Base-by-base conservation (phyloP, 2,329 filamentous ascomycete species). In the Lasiodiplodia gonubiensis region DNA sequence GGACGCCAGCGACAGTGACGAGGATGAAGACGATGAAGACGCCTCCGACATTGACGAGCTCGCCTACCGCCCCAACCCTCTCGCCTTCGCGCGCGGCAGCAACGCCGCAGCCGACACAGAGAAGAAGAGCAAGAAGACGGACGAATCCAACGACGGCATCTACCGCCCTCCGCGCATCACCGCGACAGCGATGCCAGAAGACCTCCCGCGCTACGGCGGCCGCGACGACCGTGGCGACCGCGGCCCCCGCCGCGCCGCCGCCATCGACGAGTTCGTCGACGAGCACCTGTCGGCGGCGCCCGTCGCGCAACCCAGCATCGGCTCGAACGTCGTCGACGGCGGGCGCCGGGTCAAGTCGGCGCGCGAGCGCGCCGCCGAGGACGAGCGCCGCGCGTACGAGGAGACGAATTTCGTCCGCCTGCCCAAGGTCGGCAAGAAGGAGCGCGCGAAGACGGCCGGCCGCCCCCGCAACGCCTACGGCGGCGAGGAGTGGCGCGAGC, bases 161-260 rank as follows among this genome's bases (percentile, higher is more conserved):
- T 99, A 99, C 83, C 88, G 89, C 27, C 93, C 95, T 14, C 95
- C 95, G 25, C 91, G 90, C 75, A 94, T 97, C 73, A 92, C 92
- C 68, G 92, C 94, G 0, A 93, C 92, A 2, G 84, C 91, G 12
- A 94, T 98, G 89, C 92, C 92, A 16, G 54, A 60, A 25, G 14
- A 63, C 42, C 46, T 63, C 27, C 59, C 59, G 2, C 59, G 59
- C 27, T 46, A 48, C 46, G 59, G 59, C 59, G 88, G 88, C 0
- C 79, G 86, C 57, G 85, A 88, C 67, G 88, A 90, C 69, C 88
- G 88, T 70, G 80, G 82, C 35, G 85, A 89, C 3, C 86, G 88
- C 51, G 84, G 87, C 51, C 86, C 88, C 2, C 85, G 87, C 69
- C 92, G 92, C 75, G 97, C 94, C 0, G 89, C 89, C 55, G 93